Base-by-base conservation (phyloP, 495 filamentous ascomycete species). In the Daldinia bambusicola region DNA sequence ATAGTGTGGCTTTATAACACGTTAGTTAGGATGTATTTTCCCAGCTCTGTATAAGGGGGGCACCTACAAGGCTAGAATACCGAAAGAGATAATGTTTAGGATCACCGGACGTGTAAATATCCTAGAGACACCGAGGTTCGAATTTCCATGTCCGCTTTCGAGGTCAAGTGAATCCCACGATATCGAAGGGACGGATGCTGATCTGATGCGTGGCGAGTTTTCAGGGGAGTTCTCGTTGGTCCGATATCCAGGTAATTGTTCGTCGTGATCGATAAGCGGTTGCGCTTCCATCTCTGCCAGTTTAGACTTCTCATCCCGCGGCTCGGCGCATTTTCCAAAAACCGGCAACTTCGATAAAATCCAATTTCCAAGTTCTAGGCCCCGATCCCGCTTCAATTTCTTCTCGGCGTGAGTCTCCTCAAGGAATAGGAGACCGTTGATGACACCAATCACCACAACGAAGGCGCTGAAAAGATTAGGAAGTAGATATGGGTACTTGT, bases 331-430 rank as follows among this genome's bases (percentile, higher is more conserved):
- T 48, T 76, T 76, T 63, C 75, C 61, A 61, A 77, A 68, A 30
- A 76, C 71, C 59, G 83, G 77, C 31, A 89, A 72, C 20, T 75
- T 82, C 16, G 81, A 82, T 36, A 93, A 68, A 38, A 98, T 80
- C 87, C 89, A 92, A 71, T 88, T 85, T 66, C 96, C 95, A 53
- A 91, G 72, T 77, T 93, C 92, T 12, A 91, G 74, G 8, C 95
- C 94, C 40, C 82, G 81, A 80, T 99, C 95, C 41, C 87, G 88
- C 48, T 87, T 86, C 73, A 89, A 77, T 76, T 90, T 95, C 83
- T 91, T 92, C 75, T 95, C 89, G 50, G 88, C 88, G 74, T 98
- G 95, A 6, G 95, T 98, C 81, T 99, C 95, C 81, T 98, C 93
- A 66, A 99, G 83, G 79, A 98, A 99, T 41, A 99, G 76, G 52